Evolutionary conservation across 2,329 filamentous ascomycete species (phyloP), one percentile per base, ranked within the genome.

Genomic region (Rhexocercosporidium sp.): DNA sequence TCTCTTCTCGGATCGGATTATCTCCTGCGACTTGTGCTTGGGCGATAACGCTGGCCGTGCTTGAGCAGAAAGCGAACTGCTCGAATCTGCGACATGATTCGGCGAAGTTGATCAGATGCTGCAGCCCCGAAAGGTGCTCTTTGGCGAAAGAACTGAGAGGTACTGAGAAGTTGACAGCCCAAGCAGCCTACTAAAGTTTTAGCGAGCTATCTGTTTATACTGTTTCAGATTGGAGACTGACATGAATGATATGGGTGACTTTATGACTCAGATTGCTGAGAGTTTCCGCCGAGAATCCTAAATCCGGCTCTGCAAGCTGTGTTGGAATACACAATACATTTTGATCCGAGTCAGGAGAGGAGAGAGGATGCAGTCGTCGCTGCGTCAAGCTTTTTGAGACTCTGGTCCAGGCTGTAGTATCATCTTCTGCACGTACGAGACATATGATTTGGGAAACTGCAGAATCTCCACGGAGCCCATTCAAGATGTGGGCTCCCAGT

Each of bases 91-190:
- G 3, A 37, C 69, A 72, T 7, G 72, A 75, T 1, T 81, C 73
- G 0, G 82, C 79, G 8, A 87, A 77, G 56, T 80, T 75, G 41
- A 88, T 75, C 0, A 88, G 77, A 68, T 87, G 82, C 11, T 77
- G 77, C 12, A 86, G 77, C 31, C 81, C 83, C 3, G 79, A 77
- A 37, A 89, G 83, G 69, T 84, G 83, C 68, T 86, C 82, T 46
- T 80, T 31, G 25, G 51, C 82, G 71, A 90, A 90, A 67, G 83
- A 86, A 46, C 77, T 77, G 0, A 90, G 79, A 3, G 83, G 81
- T 62, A 88, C 79, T 29, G 83, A 84, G 78, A 90, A 90, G 76
- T 90, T 90, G 20, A 90, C 88, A 1, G 84, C 81, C 88, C 88
- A 90, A 22, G 88, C 88, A 25, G 72, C 69, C 74, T 75, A 54